These are phyloP conservation scores for Aphanomyces invadans DNA, from an alignment of 352 stramenopile species.

Conservation along the genomic window DNA sequence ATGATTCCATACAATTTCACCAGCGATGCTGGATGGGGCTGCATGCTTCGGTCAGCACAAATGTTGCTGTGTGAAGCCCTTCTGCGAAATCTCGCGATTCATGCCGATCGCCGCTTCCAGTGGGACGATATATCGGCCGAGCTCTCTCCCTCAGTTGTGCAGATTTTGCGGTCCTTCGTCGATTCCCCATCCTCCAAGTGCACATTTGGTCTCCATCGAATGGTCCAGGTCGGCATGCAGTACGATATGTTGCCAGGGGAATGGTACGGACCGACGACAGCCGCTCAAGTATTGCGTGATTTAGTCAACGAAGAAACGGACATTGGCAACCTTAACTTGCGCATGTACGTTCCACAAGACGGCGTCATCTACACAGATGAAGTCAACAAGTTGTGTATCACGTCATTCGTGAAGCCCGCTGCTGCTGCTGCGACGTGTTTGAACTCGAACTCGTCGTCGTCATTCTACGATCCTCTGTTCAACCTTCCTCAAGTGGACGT, in stretches of 20 bases:
- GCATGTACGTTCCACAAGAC: conserved; percentile 80
- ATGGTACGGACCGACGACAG: conserved; percentile 89
- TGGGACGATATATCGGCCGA: conserved; percentile 40
- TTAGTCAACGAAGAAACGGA: conserved; percentile 63
- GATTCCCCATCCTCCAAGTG: conserved; percentile 64
- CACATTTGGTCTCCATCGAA: conserved; percentile 87
- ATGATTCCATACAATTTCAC: conserved; percentile 85
- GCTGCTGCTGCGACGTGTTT: not conserved
- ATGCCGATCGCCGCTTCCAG: conserved; percentile 24
- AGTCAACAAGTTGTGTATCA: conserved; percentile 61
- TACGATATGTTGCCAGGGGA: conserved; percentile 89
- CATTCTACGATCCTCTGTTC: conserved; percentile 81
- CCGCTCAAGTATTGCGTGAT: conserved; percentile 81
- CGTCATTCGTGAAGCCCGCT: conserved; percentile 30
- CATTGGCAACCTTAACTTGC: conserved; percentile 38
- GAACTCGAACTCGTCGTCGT: conserved; percentile 22
- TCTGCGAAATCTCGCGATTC: conserved; percentile 61
- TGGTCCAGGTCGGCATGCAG: conserved; percentile 84
- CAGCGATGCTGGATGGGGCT: conserved; percentile 92
- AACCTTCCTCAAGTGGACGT: conserved; percentile 45
- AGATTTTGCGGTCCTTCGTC: conserved; percentile 78
- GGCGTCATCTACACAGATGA: conserved; percentile 77
- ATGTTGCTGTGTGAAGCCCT: conserved; percentile 91
- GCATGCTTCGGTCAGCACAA: conserved; percentile 92
- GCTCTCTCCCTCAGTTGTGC: conserved; percentile 37